Conservation (phyloP, 2,329 filamentous ascomycete genomes). For the Helminthosporium solani region DNA sequence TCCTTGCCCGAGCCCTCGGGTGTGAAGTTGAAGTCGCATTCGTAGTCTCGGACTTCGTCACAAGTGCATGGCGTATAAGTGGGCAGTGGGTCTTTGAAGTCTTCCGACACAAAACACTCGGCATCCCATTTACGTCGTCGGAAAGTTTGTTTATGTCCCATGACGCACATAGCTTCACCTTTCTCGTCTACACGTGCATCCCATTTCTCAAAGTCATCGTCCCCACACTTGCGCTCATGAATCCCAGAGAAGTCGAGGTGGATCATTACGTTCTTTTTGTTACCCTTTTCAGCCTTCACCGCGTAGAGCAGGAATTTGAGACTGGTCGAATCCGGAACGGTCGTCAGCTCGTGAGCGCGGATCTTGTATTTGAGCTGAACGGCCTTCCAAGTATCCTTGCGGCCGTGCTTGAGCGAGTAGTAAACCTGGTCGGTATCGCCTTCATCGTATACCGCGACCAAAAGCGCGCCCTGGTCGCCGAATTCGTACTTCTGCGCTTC, state of each 20-base stretch:
- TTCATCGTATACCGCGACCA: slow-evolving; percentile 77
- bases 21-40: slow-evolving; percentile 93
- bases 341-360: slow-evolving; percentile 73
- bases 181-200: slow-evolving; percentile 78
- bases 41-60: slow-evolving; percentile 74
- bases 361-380: slow-evolving; percentile 71
- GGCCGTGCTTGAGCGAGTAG: slow-evolving; percentile 89
- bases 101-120: slow-evolving; percentile 83
- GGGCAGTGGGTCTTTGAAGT: slow-evolving; percentile 76
- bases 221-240: slow-evolving; percentile 75
- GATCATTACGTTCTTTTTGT: slow-evolving; percentile 63
- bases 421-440: slow-evolving; percentile 62
- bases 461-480: slow-evolving; percentile 85
- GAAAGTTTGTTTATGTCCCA: slow-evolving; percentile 93
- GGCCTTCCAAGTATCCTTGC: slow-evolving; percentile 67
- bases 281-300: slow-evolving; percentile 41
- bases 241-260: slow-evolving; percentile 81
- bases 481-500: slow-evolving; percentile 95
- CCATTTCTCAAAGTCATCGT: slow-evolving; percentile 83
- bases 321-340: slow-evolving; percentile 88
- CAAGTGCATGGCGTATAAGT: slow-evolving; percentile 77
- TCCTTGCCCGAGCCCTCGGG: slow-evolving; percentile 50
- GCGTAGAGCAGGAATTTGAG: slow-evolving; percentile 84
- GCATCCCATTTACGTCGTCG: slow-evolving; percentile 80
- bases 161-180: slow-evolving; percentile 81